A percentile compares a stretch with the other conserved stretches of the same genome.
Conservation (phyloP, 140 eudicot genomes). For the Eryngium alpinum region DNA sequence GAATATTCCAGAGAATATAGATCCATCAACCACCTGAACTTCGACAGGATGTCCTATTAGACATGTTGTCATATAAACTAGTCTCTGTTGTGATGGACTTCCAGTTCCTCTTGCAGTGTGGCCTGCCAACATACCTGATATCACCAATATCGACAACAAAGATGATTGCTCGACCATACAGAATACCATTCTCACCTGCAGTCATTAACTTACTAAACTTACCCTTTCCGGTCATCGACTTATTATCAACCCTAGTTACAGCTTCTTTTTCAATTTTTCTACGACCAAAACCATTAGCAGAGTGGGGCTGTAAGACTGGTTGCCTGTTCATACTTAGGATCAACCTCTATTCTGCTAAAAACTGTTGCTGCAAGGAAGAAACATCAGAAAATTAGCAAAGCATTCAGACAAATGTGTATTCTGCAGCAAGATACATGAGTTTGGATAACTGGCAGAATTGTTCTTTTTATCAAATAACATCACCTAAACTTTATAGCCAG, state of each 20-base stretch:
- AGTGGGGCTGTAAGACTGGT: constrained; percentile 55
- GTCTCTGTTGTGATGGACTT: constrained; percentile 59
- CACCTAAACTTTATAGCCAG: not conserved
- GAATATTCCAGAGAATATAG: constrained; percentile 74
- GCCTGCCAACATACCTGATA: constrained; percentile 32
- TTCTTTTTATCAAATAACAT: not conserved
- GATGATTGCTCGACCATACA: not conserved
- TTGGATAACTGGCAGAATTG: not conserved
- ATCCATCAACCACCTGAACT: constrained; percentile 85
- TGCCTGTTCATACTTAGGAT: constrained; percentile 54
- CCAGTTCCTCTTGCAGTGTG: constrained; percentile 48
- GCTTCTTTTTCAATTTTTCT: constrained; percentile 56
- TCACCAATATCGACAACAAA: constrained; percentile 20
- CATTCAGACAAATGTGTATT: not conserved
- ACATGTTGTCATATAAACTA: constrained; percentile 67
- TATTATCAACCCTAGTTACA: constrained; percentile 45
- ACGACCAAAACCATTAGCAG: constrained; percentile 69
- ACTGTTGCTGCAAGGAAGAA: constrained; percentile 21
- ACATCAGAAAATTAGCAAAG: constrained; percentile 2
- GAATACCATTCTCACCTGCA: constrained; percentile 35
- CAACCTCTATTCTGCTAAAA: constrained; percentile 22
- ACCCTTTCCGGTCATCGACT: constrained; percentile 54
- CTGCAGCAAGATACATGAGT: not conserved
- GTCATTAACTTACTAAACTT: constrained; percentile 34
- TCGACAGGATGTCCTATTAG: constrained; percentile 90